Percentiles rank a stretch among this genome's conserved stretches.
Evolutionary conservation across 768 basidiomycete genomes (phyloP).

Genomic region (Tephrocybe sp.): DNA sequence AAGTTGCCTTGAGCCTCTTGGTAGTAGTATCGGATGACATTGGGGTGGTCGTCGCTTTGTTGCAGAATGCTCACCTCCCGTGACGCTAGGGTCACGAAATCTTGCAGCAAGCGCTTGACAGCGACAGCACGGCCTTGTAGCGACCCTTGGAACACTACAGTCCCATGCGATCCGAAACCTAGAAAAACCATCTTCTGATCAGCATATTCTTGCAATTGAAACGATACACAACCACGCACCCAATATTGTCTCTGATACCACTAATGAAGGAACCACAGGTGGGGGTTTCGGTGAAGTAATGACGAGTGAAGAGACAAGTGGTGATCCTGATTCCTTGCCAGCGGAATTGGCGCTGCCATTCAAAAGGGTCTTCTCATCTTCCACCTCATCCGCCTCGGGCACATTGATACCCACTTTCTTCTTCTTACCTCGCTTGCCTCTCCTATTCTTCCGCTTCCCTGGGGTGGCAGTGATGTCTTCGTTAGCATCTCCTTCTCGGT

Average conservation of each 20-base stretch:
- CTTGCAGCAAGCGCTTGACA: constrained; percentile 93
- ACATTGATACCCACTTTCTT: constrained; percentile 38
- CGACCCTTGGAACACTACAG: constrained; percentile 90
- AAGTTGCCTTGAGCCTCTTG: constrained; percentile 93
- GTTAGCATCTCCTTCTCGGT: constrained; percentile 40
- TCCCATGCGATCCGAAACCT: constrained; percentile 97
- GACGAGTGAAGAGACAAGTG: constrained; percentile 20
- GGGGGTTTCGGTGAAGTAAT: constrained; percentile 25
- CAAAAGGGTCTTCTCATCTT: constrained; percentile 26
- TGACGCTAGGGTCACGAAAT: constrained; percentile 91
- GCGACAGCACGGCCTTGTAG: constrained; percentile 97
- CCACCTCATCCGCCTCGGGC: constrained; percentile 38
- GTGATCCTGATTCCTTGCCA: constrained; percentile 8
- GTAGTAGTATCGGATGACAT: constrained; percentile 98
- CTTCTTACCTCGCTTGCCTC: constrained; percentile 56
- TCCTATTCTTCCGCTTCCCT: constrained; percentile 42
- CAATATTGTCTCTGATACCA: constrained; percentile 72
- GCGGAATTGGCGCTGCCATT: constrained; percentile 18
- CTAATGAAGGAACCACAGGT: constrained; percentile 44
- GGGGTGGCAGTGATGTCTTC: constrained; percentile 38
- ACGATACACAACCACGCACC: constrained; percentile 42
- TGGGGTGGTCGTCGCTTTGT: constrained; percentile 96
- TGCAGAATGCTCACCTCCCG: constrained; percentile 94
- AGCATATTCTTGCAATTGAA: background rate
- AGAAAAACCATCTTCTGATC: constrained; percentile 1